A percentile compares a stretch with the other conserved stretches of the same genome.
These are phyloP conservation scores for Mycena epipterygia DNA, from an alignment of 768 basidiomycete species.

Conservation along the genomic window DNA sequence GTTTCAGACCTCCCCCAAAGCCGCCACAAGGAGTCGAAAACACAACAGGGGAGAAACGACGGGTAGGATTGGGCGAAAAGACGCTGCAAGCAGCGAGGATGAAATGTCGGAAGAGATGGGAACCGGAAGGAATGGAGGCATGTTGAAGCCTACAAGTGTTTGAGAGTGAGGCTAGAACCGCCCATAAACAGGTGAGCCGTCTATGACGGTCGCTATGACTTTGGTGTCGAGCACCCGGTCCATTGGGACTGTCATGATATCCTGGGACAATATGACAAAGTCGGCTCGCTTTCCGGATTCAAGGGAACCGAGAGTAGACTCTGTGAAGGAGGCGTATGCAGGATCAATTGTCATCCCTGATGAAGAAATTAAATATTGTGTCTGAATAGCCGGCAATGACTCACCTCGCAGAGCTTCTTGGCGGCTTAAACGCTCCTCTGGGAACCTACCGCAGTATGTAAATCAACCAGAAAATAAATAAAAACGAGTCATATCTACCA, in stretches of 20 bases:
- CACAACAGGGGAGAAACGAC: background rate
- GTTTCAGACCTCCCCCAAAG: conserved; percentile 20
- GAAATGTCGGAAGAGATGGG: background rate
- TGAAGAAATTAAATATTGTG: background rate
- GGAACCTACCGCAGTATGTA: conserved; percentile 69
- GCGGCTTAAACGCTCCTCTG: conserved; percentile 82
- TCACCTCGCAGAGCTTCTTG: conserved; percentile 81
- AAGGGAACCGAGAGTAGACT: conserved; percentile 81
- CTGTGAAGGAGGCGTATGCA: conserved; percentile 90
- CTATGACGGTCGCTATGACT: conserved; percentile 83
- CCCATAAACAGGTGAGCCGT: conserved; percentile 69
- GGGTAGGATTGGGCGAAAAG: too few relatives aligned
- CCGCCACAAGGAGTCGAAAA: conserved; percentile 5
- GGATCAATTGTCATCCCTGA: conserved; percentile 90
- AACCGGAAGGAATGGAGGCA: background rate
- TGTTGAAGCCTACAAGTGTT: conserved; percentile 29
- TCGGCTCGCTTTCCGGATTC: conserved; percentile 86
- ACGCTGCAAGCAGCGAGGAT: too few relatives aligned
- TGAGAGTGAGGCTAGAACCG: conserved; percentile 18
- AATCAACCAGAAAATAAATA: background rate
- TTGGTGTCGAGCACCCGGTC: conserved; percentile 74
- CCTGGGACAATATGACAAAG: conserved; percentile 84
- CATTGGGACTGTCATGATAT: conserved; percentile 79
- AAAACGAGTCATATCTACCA: conserved; percentile 67
- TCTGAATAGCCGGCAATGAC: background rate